These are phyloP conservation scores for Cercospora brassicicola DNA, from an alignment of 2,329 filamentous ascomycete genomes.

Conservation along the genomic window DNA sequence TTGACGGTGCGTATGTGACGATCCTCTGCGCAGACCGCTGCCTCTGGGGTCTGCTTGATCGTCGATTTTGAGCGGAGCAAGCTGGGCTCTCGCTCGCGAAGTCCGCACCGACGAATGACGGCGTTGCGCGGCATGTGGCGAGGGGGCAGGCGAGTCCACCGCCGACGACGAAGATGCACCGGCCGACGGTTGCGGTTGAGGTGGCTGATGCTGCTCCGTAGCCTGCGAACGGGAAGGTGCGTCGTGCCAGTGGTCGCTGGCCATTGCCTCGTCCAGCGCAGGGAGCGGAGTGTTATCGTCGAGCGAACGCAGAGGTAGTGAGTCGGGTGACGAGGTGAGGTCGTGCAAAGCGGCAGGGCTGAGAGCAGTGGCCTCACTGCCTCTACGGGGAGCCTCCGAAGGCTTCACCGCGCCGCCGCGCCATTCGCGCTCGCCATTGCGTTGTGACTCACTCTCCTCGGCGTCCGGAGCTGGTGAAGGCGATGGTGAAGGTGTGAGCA, in stretches of 20 bases:
- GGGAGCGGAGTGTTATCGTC: slow-evolving; percentile 20
- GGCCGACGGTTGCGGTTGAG: not conserved
- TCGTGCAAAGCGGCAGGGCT: slow-evolving; percentile 24
- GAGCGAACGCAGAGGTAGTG: slow-evolving; percentile 25
- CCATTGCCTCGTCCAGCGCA: slow-evolving; percentile 12
- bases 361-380: slow-evolving; percentile 24
- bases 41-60: slow-evolving; percentile 21
- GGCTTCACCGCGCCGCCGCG: not conserved
- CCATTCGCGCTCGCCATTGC: not conserved
- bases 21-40: slow-evolving; percentile 21
- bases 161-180: slow-evolving; percentile 8
- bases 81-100: slow-evolving; percentile 20
- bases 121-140: slow-evolving; percentile 12
- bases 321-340: slow-evolving; percentile 27
- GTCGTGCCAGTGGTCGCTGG: not conserved
- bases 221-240: not conserved
- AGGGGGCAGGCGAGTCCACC: not conserved
- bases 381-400: slow-evolving; percentile 10
- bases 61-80: slow-evolving; percentile 29
- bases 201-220: not conserved
- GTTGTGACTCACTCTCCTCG: not conserved
- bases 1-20: slow-evolving; percentile 27
- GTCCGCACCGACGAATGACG: slow-evolving; percentile 20
- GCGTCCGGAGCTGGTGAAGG: not conserved
- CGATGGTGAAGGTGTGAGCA: slow-evolving; percentile 7